Evolutionary conservation across 176 grass and related monocot species (phyloP), one percentile per base, ranked within the genome.

Genomic region (Zoysia pacifica): DNA sequence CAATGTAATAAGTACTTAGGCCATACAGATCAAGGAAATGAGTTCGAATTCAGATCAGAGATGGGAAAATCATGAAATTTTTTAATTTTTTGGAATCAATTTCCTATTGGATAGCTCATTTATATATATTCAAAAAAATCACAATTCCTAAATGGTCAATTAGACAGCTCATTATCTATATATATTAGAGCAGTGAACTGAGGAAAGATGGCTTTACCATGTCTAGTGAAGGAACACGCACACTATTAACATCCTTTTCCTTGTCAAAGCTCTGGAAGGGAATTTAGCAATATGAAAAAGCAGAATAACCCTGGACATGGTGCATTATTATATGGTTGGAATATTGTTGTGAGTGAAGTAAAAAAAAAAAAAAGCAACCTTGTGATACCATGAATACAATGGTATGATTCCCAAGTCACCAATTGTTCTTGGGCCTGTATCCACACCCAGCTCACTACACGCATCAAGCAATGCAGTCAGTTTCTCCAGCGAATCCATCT

Each of bases 401-500:
- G 95, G 95, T 93, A 98, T 91, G 83, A 98, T 93, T 81, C 92
- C 95, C 86, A 98, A 85, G 85, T 84, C 79, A 70, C 87, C 86
- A 70, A 98, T 81, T 38, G 49, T 85, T 91, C 81, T 93, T 28
- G 95, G 95, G 70, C 83, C 74, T 28, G 92, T 94, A 81, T 98
- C 89, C 67, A 98, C 90, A 87, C 92, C 95, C 70, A 98, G 81
- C 69, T 93, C 87, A 80, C 86, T 91, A 89, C 95, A 98, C 56
- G 88, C 88, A 89, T 98, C 92, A 93, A 98, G 86, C 92, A 98
- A 93, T 82, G 90, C 92, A 83, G 67, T 98, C 81, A 98, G 78
- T 92, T 98, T 98, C 81, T 98, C 92, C 90, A 98, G 52, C 79
- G 95, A 98, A 93, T 94, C 77, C 81, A 85, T 87, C 92, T 98